Percentiles rank a stretch among this genome's conserved stretches.
phyloP scores from a whole-genome alignment of 257 asterid species.

The Mentha longifolia region DNA sequence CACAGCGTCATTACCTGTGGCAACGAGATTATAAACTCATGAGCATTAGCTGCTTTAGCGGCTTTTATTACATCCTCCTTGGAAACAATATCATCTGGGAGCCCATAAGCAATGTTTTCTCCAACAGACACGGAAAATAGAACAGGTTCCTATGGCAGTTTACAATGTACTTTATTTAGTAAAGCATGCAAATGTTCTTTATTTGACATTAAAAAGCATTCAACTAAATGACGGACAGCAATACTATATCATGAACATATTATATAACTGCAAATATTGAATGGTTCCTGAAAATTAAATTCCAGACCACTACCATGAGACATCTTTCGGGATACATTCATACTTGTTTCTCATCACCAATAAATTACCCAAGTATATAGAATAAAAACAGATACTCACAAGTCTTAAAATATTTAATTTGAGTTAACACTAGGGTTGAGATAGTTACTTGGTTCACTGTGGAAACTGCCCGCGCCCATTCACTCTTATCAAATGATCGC shows the following conservation, averaged over 20 bases:
- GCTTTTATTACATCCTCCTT: slow-evolving; percentile 88
- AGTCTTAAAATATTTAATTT: neutral
- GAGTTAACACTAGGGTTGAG: slow-evolving; percentile 18
- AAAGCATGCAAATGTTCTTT: slow-evolving; percentile 20
- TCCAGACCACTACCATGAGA: neutral
- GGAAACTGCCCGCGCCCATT: slow-evolving; percentile 95
- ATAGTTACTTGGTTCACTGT: slow-evolving; percentile 84
- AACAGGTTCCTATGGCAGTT: slow-evolving; percentile 79
- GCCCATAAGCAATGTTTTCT: slow-evolving; percentile 96
- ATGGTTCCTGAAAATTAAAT: neutral
- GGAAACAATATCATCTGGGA: slow-evolving; percentile 89
- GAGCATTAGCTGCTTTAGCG: slow-evolving; percentile 99
- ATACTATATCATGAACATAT: neutral
- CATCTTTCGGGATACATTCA: neutral
- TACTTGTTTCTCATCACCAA: neutral
- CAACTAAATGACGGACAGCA: neutral
- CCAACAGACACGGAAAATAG: slow-evolving; percentile 92
- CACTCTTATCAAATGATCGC: slow-evolving; percentile 87
- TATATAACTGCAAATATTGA: neutral
- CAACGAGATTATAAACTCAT: slow-evolving; percentile 84
- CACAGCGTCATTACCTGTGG: slow-evolving; percentile 69
- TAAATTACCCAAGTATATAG: too few relatives aligned
- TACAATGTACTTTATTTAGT: slow-evolving; percentile 25
- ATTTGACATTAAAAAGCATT: neutral
- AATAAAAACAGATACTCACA: too few relatives aligned